Conservation (phyloP, 768 basidiomycete species). For the Boletus pseudo-olivaceus region DNA sequence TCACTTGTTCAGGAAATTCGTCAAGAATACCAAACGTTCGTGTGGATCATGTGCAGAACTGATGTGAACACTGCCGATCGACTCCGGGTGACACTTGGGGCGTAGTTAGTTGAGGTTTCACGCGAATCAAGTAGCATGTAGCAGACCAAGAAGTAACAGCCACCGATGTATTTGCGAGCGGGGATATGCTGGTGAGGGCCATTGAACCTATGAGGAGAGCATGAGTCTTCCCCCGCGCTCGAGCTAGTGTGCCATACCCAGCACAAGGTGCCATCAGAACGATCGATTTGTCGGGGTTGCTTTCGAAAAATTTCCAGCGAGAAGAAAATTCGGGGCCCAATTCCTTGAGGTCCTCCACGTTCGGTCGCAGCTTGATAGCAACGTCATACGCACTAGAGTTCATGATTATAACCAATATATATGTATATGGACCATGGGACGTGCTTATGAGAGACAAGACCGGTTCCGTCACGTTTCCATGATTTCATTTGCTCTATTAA, state of each 20-base stretch:
- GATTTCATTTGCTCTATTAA: slow-evolving; percentile 30
- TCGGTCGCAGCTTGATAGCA: slow-evolving; percentile 56
- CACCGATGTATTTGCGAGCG: slow-evolving; percentile 13
- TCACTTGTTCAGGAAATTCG: slow-evolving; percentile 46
- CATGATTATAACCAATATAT: background rate
- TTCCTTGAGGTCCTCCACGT: slow-evolving; percentile 43
- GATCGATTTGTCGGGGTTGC: slow-evolving; percentile 54
- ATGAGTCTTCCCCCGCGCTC: background rate
- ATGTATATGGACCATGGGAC: slow-evolving; percentile 6
- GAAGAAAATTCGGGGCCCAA: slow-evolving; percentile 46
- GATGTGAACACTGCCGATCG: slow-evolving; percentile 48
- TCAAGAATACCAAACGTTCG: slow-evolving; percentile 41
- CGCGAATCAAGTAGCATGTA: background rate
- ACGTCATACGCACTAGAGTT: slow-evolving; percentile 46
- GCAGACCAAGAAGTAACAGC: slow-evolving; percentile 31
- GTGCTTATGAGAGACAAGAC: slow-evolving; percentile 55
- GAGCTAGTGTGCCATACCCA: slow-evolving; percentile 29
- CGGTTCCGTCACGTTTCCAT: slow-evolving; percentile 41
- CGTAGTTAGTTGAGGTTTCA: background rate
- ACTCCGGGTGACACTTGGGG: slow-evolving; percentile 40
- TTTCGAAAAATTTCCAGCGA: slow-evolving; percentile 51
- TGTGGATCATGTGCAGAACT: slow-evolving; percentile 38
- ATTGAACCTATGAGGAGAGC: slow-evolving; percentile 2
- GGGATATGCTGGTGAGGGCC: slow-evolving; percentile 11
- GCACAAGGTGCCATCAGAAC: slow-evolving; percentile 41